phyloP scores from a whole-genome alignment of 2,329 filamentous ascomycete genomes.

The Colletotrichum orbiculare region DNA sequence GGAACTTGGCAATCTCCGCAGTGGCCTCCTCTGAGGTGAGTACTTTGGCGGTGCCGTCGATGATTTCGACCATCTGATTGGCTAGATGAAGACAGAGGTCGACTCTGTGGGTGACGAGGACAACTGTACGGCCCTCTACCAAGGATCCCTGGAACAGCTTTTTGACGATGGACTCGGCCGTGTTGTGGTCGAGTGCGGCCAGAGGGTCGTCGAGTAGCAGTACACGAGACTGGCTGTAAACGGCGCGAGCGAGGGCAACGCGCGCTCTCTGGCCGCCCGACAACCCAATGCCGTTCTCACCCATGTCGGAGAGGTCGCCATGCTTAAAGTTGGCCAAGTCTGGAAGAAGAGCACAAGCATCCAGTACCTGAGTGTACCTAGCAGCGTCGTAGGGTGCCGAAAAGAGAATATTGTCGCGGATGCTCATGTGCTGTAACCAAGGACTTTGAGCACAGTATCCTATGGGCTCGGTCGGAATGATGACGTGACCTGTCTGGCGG shows the following conservation, averaged over 20 bases:
- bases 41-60: slow-evolving; percentile 66
- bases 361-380: slow-evolving; percentile 69
- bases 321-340: slow-evolving; percentile 67
- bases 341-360: slow-evolving; percentile 67
- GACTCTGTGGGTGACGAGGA: slow-evolving; percentile 86
- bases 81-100: slow-evolving; percentile 81
- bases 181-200: slow-evolving; percentile 71
- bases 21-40: slow-evolving; percentile 56
- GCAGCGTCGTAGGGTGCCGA: slow-evolving; percentile 64
- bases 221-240: slow-evolving; percentile 68
- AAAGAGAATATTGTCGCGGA: slow-evolving; percentile 73
- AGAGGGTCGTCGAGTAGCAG: slow-evolving; percentile 72
- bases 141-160: slow-evolving; percentile 70
- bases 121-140: slow-evolving; percentile 72
- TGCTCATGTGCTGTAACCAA: slow-evolving; percentile 74
- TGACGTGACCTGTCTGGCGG: slow-evolving; percentile 63
- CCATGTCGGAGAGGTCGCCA: slow-evolving; percentile 69
- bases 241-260: slow-evolving; percentile 70
- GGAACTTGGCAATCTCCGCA: slow-evolving; percentile 45
- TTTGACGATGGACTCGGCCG: slow-evolving; percentile 70
- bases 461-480: slow-evolving; percentile 61
- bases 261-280: slow-evolving; percentile 73
- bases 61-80: slow-evolving; percentile 77
- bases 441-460: slow-evolving; percentile 70
- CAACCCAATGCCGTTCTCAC: slow-evolving; percentile 71